Conservation (phyloP, 2,329 filamentous ascomycete species). For the Cladosporium sp. region DNA sequence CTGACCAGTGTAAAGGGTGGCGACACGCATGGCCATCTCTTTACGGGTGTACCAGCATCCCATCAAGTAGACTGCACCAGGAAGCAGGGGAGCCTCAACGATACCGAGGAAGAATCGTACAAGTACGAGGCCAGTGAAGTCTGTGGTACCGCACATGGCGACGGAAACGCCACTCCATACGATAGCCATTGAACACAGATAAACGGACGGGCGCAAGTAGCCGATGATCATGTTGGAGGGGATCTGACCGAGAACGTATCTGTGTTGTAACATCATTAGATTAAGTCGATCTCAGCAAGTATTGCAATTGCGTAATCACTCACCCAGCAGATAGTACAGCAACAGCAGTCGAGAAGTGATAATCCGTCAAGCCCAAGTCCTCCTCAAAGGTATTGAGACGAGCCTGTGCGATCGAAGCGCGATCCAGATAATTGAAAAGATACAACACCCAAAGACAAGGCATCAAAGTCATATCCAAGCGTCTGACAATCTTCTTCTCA, state of each 20-base stretch:
- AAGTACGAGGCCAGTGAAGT: conserved; percentile 24
- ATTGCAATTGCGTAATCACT: background rate
- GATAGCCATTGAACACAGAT: conserved; percentile 31
- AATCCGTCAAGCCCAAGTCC: conserved; percentile 51
- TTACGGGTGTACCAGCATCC: conserved; percentile 39
- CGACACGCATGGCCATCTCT: conserved; percentile 21
- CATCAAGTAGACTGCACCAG: conserved; percentile 18
- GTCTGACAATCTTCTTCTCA: conserved; percentile 23
- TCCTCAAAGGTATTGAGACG: conserved; percentile 42
- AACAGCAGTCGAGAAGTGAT: conserved; percentile 53
- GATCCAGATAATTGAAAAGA: conserved; percentile 27
- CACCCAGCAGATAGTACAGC: conserved; percentile 35
- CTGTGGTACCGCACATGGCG: conserved; percentile 20
- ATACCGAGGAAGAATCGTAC: conserved; percentile 21
- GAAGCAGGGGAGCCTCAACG: conserved; percentile 12
- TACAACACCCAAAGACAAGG: conserved; percentile 24
- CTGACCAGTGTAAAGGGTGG: conserved; percentile 33
- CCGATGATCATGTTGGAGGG: conserved; percentile 44
- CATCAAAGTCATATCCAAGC: conserved; percentile 8
- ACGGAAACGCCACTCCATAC: conserved; percentile 31
- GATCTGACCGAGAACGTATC: conserved; percentile 38
- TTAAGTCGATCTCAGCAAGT: background rate
- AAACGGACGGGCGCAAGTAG: conserved; percentile 38
- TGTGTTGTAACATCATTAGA: conserved; percentile 22
- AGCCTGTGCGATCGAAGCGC: conserved; percentile 10